Percentiles rank a stretch among this genome's conserved stretches.
These are phyloP conservation scores for Yamadazyma triangularis DNA, from an alignment of 1,139 yeast species.

Conservation along the genomic window DNA sequence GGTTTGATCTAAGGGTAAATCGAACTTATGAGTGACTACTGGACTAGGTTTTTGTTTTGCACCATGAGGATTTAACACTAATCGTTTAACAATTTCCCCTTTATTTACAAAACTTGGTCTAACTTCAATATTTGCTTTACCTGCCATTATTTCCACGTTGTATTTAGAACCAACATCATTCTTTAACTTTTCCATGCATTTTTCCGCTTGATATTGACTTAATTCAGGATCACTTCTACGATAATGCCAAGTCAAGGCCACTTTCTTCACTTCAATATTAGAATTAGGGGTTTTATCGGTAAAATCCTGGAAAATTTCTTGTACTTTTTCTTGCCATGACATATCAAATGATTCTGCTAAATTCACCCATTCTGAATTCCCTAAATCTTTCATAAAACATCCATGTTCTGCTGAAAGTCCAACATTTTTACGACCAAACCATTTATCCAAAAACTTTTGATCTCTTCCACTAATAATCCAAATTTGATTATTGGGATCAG, in stretches of 20 bases:
- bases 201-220: conserved; percentile 80
- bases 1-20: conserved; percentile 41
- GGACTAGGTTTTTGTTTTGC: conserved; percentile 33
- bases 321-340: conserved; percentile 89
- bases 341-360: conserved; percentile 80
- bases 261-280: conserved; percentile 80
- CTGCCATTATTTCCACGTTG: conserved; percentile 92
- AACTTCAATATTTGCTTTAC: conserved; percentile 92
- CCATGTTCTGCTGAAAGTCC: conserved; percentile 98
- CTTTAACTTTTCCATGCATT: conserved; percentile 62
- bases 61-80: conserved; percentile 64
- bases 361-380: conserved; percentile 68
- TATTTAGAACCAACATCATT: conserved; percentile 58
- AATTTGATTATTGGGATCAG: conserved; percentile 78
- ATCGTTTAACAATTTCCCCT: conserved; percentile 88
- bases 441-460: conserved; percentile 79
- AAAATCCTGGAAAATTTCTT: conserved; percentile 64
- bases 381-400: conserved; percentile 78
- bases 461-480: conserved; percentile 98
- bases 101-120: conserved; percentile 92
- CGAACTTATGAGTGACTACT: conserved; percentile 18
- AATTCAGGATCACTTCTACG: conserved; percentile 91
- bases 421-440: conserved; percentile 71
- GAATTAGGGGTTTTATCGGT: conserved; percentile 92
- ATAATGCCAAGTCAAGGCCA: conserved; percentile 97